phyloP scores from a whole-genome alignment of 768 basidiomycete genomes.

The Tephrocybe sp. region DNA sequence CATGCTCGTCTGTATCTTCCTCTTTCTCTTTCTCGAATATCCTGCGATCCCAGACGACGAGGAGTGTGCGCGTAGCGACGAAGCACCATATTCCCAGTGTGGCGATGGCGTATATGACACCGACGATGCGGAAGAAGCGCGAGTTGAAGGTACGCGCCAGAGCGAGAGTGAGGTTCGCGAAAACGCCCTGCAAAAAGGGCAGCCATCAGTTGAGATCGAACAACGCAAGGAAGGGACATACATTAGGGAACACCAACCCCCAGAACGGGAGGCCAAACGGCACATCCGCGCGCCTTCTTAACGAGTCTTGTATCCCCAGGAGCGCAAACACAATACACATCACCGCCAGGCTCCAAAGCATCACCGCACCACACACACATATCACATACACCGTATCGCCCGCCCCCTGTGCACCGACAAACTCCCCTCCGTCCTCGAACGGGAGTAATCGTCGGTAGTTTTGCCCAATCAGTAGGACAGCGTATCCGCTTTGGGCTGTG shows the following conservation, averaged over 20 bases:
- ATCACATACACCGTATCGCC: slow-evolving; percentile 44
- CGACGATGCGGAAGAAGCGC: slow-evolving; percentile 54
- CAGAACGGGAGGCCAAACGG: slow-evolving; percentile 61
- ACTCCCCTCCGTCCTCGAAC: slow-evolving; percentile 22
- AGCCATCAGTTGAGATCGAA: not conserved
- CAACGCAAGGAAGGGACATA: slow-evolving; percentile 25
- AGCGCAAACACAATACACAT: slow-evolving; percentile 64
- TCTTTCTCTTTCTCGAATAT: slow-evolving; percentile 1
- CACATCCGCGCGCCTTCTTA: slow-evolving; percentile 36
- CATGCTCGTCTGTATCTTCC: too few relatives aligned
- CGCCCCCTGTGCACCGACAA: slow-evolving; percentile 26
- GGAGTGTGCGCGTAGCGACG: slow-evolving; percentile 43
- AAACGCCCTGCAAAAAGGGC: slow-evolving; percentile 65
- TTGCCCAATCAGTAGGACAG: slow-evolving; percentile 55
- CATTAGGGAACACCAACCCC: slow-evolving; percentile 75
- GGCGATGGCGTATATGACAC: slow-evolving; percentile 50
- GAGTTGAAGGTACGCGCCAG: slow-evolving; percentile 52
- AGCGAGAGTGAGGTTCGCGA: slow-evolving; percentile 61
- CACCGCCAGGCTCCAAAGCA: slow-evolving; percentile 61
- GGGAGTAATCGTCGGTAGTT: slow-evolving; percentile 40
- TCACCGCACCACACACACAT: slow-evolving; percentile 47
- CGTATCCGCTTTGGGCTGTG: slow-evolving; percentile 64
- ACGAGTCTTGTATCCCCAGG: slow-evolving; percentile 44
- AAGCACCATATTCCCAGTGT: slow-evolving; percentile 55
- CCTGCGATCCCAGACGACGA: slow-evolving; percentile 16